Base-by-base conservation (phyloP, 2,329 filamentous ascomycete species). In the Exophiala sideris region DNA sequence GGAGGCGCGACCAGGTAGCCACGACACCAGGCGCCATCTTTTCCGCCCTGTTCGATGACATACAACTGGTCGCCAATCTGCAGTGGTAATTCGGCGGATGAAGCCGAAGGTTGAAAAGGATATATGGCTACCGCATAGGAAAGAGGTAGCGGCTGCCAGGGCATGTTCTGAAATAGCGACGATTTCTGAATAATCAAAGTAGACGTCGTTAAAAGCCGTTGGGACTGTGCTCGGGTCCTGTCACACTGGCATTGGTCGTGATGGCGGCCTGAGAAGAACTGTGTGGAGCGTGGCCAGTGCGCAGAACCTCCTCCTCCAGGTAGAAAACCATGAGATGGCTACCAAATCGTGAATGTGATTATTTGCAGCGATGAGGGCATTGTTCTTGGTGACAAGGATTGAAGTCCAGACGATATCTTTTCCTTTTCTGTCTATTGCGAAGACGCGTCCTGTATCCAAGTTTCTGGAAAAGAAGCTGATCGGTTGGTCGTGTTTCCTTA, bases 51-150 rank as follows among this genome's bases (percentile, higher is more conserved):
- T 74, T 97, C 92, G 68, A 99, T 96, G 63, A 99, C 95, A 75
- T 99, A 99, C 61, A 99, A 79, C 74, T 99, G 94, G 80, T 99
- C 94, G 70, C 94, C 94, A 61, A 99, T 89, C 73, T 99, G 91
- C 70, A 99, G 86, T 8, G 95, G 94, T 16, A 99, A 85, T 73
- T 99, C 94, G 70, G 91, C 89, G 50, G 91, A 84, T 62, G 86
- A 86, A 21, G 60, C 47, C 56, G 88, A 86, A 57, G 94, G 89
- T 65, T 88, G 81, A 75, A 99, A 99, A 35, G 94, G 94, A 71
- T 91, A 95, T 63, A 87, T 91, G 78, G 92, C 94, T 73, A 99
- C 89, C 65, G 92, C 95, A 79, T 97, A 99, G 69, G 91, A 94
- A 78, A 99, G 96, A 73, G 91, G 89, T 72, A 99, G 83, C 68